These are phyloP conservation scores for Aspergillus persii DNA, from an alignment of 2,329 filamentous ascomycete genomes.

Conservation along the genomic window DNA sequence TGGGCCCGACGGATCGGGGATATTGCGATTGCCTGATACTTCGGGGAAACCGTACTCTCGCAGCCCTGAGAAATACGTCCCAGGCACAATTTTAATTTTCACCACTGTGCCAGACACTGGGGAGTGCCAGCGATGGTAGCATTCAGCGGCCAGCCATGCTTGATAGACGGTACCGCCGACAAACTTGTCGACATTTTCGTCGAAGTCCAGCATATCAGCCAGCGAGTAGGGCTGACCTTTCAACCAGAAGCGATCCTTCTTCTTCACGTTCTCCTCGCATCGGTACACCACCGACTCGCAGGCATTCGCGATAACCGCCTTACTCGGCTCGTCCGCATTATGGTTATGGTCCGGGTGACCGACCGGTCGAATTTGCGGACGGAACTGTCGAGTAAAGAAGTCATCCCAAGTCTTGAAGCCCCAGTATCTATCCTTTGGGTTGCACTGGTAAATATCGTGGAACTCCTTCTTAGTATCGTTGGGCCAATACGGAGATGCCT, in stretches of 20 bases:
- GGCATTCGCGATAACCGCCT: slow-evolving; percentile 54
- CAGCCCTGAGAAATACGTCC: slow-evolving; percentile 63
- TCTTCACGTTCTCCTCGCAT: slow-evolving; percentile 47
- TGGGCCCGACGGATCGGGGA: slow-evolving; percentile 22
- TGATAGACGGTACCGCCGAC: slow-evolving; percentile 64
- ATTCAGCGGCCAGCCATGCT: slow-evolving; percentile 61
- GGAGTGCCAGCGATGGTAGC: slow-evolving; percentile 67
- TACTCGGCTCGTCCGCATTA: neutral
- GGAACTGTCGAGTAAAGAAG: slow-evolving; percentile 61
- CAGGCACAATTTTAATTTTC: slow-evolving; percentile 54
- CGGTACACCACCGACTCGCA: slow-evolving; percentile 61
- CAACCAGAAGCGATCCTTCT: slow-evolving; percentile 61
- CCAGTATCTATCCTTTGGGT: neutral
- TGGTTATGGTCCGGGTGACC: slow-evolving; percentile 25
- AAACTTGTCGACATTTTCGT: slow-evolving; percentile 54
- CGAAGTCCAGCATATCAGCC: slow-evolving; percentile 55
- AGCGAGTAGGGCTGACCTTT: slow-evolving; percentile 66
- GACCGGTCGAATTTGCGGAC: slow-evolving; percentile 53
- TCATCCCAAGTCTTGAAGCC: slow-evolving; percentile 63
- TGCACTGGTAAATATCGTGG: neutral
- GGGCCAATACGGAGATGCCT: neutral
- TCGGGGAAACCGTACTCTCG: slow-evolving; percentile 43
- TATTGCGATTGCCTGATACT: neutral
- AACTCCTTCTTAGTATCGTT: neutral
- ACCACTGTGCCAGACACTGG: slow-evolving; percentile 59